Evolutionary conservation across 768 basidiomycete genomes (phyloP).

Genomic region (Dentipellis fragilis): DNA sequence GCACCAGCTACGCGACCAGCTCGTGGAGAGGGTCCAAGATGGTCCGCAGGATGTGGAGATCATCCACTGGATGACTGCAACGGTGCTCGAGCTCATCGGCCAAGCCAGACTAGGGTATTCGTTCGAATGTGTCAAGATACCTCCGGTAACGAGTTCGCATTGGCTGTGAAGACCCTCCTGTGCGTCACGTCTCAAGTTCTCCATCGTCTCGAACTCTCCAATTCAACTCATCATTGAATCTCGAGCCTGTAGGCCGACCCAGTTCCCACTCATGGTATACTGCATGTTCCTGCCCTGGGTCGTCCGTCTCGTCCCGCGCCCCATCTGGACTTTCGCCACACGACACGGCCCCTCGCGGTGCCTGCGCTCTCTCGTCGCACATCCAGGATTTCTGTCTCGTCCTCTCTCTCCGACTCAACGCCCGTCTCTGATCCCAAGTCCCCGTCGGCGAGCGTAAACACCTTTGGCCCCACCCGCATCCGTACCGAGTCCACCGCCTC

Average conservation of each 20-base stretch:
- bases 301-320: conserved; percentile 17
- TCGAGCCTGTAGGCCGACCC: neutral
- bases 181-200: conserved; percentile 24
- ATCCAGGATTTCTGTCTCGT: conserved; percentile 20
- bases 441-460: conserved; percentile 8
- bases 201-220: conserved; percentile 21
- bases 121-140: conserved; percentile 20
- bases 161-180: conserved; percentile 22
- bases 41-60: conserved; percentile 22
- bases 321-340: conserved; percentile 23
- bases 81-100: conserved; percentile 27
- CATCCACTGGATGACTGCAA: conserved; percentile 23
- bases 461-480: conserved; percentile 1
- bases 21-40: conserved; percentile 8
- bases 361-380: conserved; percentile 24
- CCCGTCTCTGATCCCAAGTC: conserved; percentile 18
- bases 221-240: neutral
- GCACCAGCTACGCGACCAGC: neutral
- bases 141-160: conserved; percentile 19
- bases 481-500: conserved; percentile 16
- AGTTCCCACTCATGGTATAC: neutral
- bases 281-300: neutral
- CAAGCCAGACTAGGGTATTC: conserved; percentile 25
- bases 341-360: conserved; percentile 12
- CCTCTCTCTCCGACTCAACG: conserved; percentile 12